Percentiles rank a stretch among this genome's conserved stretches.
phyloP scores from a whole-genome alignment of 164 flowering plant species.

The Malania oleifera region DNA sequence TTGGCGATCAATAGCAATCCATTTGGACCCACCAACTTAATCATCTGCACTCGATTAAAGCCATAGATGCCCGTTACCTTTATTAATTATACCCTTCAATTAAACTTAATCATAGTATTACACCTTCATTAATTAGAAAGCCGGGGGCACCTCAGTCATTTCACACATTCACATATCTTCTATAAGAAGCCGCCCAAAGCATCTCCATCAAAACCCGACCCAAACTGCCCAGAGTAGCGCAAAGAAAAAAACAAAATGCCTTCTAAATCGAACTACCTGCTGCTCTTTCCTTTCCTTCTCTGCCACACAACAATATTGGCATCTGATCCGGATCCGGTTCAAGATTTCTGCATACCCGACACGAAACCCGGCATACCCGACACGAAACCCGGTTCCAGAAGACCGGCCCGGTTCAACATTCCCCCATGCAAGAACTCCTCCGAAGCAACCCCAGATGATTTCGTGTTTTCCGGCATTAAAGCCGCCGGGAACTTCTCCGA shows the following conservation, averaged over 20 bases:
- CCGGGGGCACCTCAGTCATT: slow-evolving; percentile 12
- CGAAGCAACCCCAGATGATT: slow-evolving; percentile 48
- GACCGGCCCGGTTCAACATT: slow-evolving; percentile 8
- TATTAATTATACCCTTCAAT: too few relatives aligned
- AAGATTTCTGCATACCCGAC: slow-evolving; percentile 55
- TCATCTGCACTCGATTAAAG: too few relatives aligned
- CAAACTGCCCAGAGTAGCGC: background rate
- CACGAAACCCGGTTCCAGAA: slow-evolving; percentile 14
- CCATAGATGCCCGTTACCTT: too few relatives aligned
- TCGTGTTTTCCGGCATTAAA: slow-evolving; percentile 52
- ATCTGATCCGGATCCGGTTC: slow-evolving; percentile 62
- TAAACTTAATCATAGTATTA: too few relatives aligned
- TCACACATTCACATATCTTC: too few relatives aligned
- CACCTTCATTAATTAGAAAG: too few relatives aligned
- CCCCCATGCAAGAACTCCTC: slow-evolving; percentile 51
- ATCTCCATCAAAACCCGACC: too few relatives aligned
- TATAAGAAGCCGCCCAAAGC: slow-evolving; percentile 9
- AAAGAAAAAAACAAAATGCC: slow-evolving; percentile 7
- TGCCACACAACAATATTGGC: slow-evolving; percentile 10
- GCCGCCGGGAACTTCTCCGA: slow-evolving; percentile 33
- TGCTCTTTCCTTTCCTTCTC: slow-evolving; percentile 13
- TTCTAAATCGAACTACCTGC: background rate
- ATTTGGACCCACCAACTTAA: too few relatives aligned
- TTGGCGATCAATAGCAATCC: too few relatives aligned
- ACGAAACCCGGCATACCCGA: slow-evolving; percentile 32